Percentiles rank a stretch among this genome's conserved stretches.
Conservation (phyloP, 2,329 filamentous ascomycete species). For the Thielaviopsis ethacetica region DNA sequence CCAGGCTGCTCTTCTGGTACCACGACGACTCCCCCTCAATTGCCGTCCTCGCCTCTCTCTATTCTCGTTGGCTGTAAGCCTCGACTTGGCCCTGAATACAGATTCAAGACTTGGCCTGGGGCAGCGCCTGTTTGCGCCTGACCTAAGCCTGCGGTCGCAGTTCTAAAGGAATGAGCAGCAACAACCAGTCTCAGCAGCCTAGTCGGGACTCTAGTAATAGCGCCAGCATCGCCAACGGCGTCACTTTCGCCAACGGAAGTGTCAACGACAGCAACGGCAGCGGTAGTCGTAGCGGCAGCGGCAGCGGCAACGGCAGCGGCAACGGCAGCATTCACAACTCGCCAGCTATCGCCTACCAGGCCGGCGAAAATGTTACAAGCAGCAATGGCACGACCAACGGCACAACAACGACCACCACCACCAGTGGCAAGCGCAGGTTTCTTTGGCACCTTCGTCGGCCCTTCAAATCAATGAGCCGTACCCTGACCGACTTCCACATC, state of each 20-base stretch:
- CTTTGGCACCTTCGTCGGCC: conserved; percentile 37
- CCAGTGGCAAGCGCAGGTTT: conserved; percentile 18
- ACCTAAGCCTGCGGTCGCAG: conserved; percentile 10
- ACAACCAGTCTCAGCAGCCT: conserved; percentile 8
- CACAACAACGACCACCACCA: too few relatives aligned
- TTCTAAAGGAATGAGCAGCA: conserved; percentile 10
- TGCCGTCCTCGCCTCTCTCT: not conserved
- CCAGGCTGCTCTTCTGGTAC: not conserved
- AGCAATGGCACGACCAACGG: not conserved
- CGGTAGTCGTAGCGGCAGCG: not conserved
- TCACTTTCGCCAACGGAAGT: conserved; percentile 1
- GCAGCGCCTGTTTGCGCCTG: conserved; percentile 11
- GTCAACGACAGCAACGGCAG: not conserved
- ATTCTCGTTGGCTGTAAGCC: not conserved
- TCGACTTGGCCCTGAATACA: not conserved
- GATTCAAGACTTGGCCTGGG: conserved; percentile 11
- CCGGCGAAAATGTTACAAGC: not conserved
- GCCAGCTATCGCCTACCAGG: not conserved
- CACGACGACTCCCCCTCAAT: not conserved
- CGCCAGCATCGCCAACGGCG: not conserved
- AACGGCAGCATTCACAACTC: not conserved
- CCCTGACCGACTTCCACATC: conserved; percentile 64
- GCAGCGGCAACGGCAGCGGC: not conserved
- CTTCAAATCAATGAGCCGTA: conserved; percentile 37
- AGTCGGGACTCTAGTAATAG: conserved; percentile 5